Base-by-base conservation (phyloP, 2,329 filamentous ascomycete genomes). In the Neonectria hederae region DNA sequence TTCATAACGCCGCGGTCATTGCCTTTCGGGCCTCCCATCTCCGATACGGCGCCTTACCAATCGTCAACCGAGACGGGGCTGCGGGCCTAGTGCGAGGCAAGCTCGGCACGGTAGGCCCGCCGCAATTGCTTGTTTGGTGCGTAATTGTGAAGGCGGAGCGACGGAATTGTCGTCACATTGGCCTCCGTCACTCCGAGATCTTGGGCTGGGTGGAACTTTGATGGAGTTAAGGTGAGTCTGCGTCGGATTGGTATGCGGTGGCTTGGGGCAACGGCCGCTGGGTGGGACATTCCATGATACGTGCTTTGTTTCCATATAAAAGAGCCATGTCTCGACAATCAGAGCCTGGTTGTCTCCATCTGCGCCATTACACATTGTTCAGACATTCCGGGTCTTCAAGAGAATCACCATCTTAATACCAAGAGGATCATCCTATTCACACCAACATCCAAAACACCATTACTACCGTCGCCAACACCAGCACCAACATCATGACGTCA, bases 401-500 rank as follows among this genome's bases (percentile, higher is more conserved):
- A 30, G 13, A 17, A 21, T 21, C 28, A n/a, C 19, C 40, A 49
- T 26, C 19, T 45, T 9, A 35, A 1, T 13, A 19, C 28, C n/a
- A 42, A 13, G 30, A 26, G 11, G 8, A 42, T 3, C 21, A 2
- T 22, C 11, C 4, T 32, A 28, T 17, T 24, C 22, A 40, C n/a
- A 10, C 19, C 17, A 38, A 11, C 5, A 62, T 24, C 24, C 43
- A 51, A 21, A 32, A 22, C 28, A 22, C 11, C 28, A 21, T 32
- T n/a, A 8, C n/a, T 3, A 42, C n/a, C 14, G 6, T 8, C 35
- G n/a, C 30, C 26, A 49, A 7, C 46, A 6, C n/a, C 28, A 49
- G 9, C 22, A 13, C 28, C 48, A 11, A 40, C 57, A 71, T 45
- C 57, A 76, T 77, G 72, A 21, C 74, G 67, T 74, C 79, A 49